Percentiles rank a stretch among this genome's conserved stretches.
phyloP scores from a whole-genome alignment of 306 rosid genomes.

The Amphicarpaea edgeworthii region DNA sequence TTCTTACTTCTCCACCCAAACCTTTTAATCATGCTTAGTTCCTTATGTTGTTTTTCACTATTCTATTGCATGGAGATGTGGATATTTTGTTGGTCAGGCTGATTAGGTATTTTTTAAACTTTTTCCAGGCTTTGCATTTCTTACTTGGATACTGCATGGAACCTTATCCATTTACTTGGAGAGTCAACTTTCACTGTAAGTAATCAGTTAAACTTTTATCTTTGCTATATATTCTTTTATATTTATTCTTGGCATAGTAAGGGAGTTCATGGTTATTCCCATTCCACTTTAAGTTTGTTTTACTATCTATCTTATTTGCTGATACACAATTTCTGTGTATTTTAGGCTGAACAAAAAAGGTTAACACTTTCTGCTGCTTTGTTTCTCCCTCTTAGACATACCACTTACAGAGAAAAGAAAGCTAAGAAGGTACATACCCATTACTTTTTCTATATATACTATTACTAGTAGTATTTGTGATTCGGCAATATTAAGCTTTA shows the following conservation, averaged over 20 bases:
- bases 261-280: slow-evolving; percentile 24
- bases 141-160: slow-evolving; percentile 68
- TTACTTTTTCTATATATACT: slow-evolving; percentile 37
- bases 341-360: slow-evolving; percentile 85
- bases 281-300: slow-evolving; percentile 33
- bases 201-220: slow-evolving; percentile 32
- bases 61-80: slow-evolving; percentile 21
- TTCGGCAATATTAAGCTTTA: slow-evolving; percentile 28
- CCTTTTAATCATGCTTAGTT: not conserved
- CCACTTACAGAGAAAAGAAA: slow-evolving; percentile 68
- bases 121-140: slow-evolving; percentile 68
- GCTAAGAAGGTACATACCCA: slow-evolving; percentile 64
- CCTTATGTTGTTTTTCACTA: not conserved
- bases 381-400: slow-evolving; percentile 79
- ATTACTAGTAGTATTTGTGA: slow-evolving; percentile 15
- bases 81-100: slow-evolving; percentile 36
- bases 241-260: slow-evolving; percentile 18
- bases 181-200: slow-evolving; percentile 71
- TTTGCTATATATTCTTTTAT: not conserved
- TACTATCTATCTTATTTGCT: slow-evolving; percentile 6
- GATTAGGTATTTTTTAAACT: slow-evolving; percentile 18
- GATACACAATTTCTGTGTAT: slow-evolving; percentile 39
- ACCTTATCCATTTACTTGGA: slow-evolving; percentile 70
- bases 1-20: not conserved
- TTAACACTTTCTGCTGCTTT: slow-evolving; percentile 73